Percentiles rank a stretch among this genome's conserved stretches.
phyloP scores from a whole-genome alignment of 306 rosid species.

The Styphnolobium japonicum region DNA sequence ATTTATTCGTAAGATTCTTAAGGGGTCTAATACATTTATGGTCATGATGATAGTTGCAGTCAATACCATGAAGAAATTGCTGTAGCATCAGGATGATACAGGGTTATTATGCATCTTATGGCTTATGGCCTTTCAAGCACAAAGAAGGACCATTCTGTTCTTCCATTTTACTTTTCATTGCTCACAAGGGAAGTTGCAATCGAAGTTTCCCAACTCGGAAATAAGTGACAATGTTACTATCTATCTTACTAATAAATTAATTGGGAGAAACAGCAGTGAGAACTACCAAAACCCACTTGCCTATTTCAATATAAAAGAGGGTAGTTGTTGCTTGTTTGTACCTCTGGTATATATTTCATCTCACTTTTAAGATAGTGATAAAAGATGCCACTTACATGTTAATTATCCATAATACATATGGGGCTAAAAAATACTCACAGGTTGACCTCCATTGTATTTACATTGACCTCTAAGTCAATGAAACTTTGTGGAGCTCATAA shows the following conservation, averaged over 20 bases:
- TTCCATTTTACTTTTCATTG: neutral
- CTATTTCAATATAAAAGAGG: neutral
- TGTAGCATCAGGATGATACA: neutral
- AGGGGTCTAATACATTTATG: no score
- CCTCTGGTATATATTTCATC: neutral
- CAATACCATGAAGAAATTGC: neutral
- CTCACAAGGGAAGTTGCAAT: neutral
- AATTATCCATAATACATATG: neutral
- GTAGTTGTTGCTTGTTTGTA: no score
- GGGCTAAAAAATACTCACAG: neutral
- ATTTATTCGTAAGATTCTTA: neutral
- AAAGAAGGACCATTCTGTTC: neutral
- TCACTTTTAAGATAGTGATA: no score
- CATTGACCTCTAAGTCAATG: conserved; percentile 2
- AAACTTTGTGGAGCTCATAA: neutral
- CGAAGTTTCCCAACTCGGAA: neutral
- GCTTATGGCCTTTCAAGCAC: neutral
- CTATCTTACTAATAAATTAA: neutral
- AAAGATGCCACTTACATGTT: neutral
- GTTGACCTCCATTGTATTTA: neutral
- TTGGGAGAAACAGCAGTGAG: neutral
- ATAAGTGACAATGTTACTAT: neutral
- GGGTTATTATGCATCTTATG: neutral
- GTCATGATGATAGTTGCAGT: neutral
- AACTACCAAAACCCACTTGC: neutral